A percentile compares a stretch with the other conserved stretches of the same genome.
Evolutionary conservation across 225 moss, liverwort and hornwort species (phyloP).

Genomic region (Physcomitrellopsis africana): DNA sequence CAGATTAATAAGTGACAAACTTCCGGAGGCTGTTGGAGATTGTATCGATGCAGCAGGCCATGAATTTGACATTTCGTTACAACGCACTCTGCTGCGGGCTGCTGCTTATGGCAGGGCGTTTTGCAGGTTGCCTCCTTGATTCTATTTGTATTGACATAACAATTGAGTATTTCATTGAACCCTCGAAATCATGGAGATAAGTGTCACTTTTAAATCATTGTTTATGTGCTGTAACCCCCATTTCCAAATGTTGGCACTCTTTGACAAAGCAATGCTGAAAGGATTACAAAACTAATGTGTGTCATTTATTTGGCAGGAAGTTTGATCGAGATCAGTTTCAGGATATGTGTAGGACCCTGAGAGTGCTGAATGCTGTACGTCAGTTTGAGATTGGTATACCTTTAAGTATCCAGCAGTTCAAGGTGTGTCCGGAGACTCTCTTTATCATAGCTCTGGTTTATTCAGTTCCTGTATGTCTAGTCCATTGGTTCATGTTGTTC

Average conservation of each 20-base stretch:
- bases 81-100: slow-evolving; percentile 89
- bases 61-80: slow-evolving; percentile 88
- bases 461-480: slow-evolving; percentile 1
- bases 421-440: slow-evolving; percentile 45
- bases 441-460: slow-evolving; percentile 19
- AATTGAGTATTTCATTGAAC: background rate
- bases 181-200: slow-evolving; percentile 3
- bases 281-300: slow-evolving; percentile 16
- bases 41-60: slow-evolving; percentile 99
- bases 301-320: slow-evolving; percentile 59
- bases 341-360: slow-evolving; percentile 91
- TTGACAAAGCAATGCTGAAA: slow-evolving; percentile 14
- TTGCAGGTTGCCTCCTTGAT: slow-evolving; percentile 72
- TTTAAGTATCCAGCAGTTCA: slow-evolving; percentile 84
- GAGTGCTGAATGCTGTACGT: slow-evolving; percentile 94
- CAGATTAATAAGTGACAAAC: slow-evolving; percentile 79
- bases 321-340: slow-evolving; percentile 92
- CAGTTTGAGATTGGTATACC: slow-evolving; percentile 95
- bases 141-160: background rate
- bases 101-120: slow-evolving; percentile 98
- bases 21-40: slow-evolving; percentile 89
- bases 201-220: background rate
- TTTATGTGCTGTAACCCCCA: slow-evolving; percentile 4
- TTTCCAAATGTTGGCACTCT: background rate
- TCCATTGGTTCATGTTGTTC: slow-evolving; percentile 13